Base-by-base conservation (phyloP, 1,139 yeast genomes). In the Candida sojae region DNA sequence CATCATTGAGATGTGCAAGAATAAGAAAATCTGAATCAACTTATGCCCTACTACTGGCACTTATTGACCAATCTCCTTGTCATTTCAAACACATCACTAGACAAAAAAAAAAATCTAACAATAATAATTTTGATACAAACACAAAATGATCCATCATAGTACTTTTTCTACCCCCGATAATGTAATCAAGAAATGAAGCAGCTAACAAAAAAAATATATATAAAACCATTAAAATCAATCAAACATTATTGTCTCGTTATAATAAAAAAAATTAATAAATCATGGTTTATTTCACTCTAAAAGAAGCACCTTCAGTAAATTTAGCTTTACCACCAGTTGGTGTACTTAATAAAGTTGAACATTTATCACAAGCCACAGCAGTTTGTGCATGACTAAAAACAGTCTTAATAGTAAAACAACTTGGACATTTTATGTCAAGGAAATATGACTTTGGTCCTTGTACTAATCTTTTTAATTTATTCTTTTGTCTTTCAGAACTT, bases 251-350 rank as follows among this genome's bases (percentile, higher is more conserved):
- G 5, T 26, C 29, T 8, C 29, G 9, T 26, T 26, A 26, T 35
- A 35, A 17, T 35, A n/a, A 35, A 11, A 35, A 21, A n/a, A 35
- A 21, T 5, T 9, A 7, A 2, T 2, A 9, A 17, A 17, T 17
- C 21, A 17, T 17, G 21, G 21, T 17, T 85, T 91, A 93, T 88
- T 93, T 93, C 82, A 89, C 89, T 87, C 99, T 91, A 96, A 90
- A 93, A 70, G 99, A 93, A 73, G 95, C 88, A 75, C 99, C 99
- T 83, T 93, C 99, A 66, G 98, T 89, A 77, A 93, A 87, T 81
- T 89, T 91, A 71, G 98, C 97, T 86, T 93, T 93, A 84, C 99
- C 99, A 84, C 99, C 99, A 62, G 98, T 90, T 73, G 99, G 99
- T 73, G 95, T 88, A 81, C 98, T 92, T 72, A 93, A 88, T 61